Evolutionary conservation across 768 basidiomycete species (phyloP).

Genomic region (Boletus rubescentipes): DNA sequence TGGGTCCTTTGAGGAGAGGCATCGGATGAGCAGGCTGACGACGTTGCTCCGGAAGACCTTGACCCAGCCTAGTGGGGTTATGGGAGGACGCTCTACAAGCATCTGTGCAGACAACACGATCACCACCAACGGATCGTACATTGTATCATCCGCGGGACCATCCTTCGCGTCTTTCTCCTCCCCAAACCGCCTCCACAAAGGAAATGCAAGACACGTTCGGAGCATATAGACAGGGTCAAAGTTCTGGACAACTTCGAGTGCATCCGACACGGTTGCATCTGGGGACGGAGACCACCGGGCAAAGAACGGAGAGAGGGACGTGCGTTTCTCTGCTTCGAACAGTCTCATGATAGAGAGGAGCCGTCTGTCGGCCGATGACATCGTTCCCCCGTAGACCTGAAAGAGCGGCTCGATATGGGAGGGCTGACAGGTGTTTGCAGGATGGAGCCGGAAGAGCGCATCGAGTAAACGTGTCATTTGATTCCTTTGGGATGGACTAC

Average conservation of each 20-base stretch:
- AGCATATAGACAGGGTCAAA: conserved; percentile 70
- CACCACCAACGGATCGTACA: conserved; percentile 84
- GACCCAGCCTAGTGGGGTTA: conserved; percentile 71
- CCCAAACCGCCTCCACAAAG: conserved; percentile 56
- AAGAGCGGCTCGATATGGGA: conserved; percentile 80
- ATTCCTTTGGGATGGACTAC: conserved; percentile 36
- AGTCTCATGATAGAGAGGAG: conserved; percentile 76
- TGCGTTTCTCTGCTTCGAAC: conserved; percentile 70
- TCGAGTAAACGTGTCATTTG: conserved; percentile 57
- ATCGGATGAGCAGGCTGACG: conserved; percentile 68
- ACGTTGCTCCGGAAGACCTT: conserved; percentile 82
- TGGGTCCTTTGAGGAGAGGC: conserved; percentile 64
- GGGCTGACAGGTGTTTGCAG: conserved; percentile 81
- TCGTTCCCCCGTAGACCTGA: conserved; percentile 70
- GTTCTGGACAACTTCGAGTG: conserved; percentile 65
- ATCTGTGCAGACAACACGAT: conserved; percentile 64
- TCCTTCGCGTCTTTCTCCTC: conserved; percentile 32
- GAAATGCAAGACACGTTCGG: conserved; percentile 70
- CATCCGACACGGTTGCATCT: conserved; percentile 41
- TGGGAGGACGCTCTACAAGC: conserved; percentile 56
- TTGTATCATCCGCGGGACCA: conserved; percentile 33
- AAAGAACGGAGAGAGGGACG: conserved; percentile 64
- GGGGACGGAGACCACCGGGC: conserved; percentile 59
- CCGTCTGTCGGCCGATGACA: conserved; percentile 60
- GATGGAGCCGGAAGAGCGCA: conserved; percentile 71